These are phyloP conservation scores for Gentiana macrophylla DNA, from an alignment of 257 asterid species.

Conservation along the genomic window DNA sequence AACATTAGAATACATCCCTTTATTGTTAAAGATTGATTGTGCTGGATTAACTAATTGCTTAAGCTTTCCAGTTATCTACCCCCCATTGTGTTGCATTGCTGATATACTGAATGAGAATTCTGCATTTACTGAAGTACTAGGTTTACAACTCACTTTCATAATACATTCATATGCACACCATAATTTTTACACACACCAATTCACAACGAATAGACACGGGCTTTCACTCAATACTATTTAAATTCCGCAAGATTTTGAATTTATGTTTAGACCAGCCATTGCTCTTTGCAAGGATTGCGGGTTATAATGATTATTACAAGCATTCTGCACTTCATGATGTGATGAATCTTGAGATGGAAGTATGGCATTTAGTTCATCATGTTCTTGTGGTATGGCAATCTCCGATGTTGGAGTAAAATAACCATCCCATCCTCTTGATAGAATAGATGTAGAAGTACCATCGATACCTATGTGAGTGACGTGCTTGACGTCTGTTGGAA, in stretches of 20 bases:
- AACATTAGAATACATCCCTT: not conserved
- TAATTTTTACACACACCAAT: slow-evolving; percentile 5
- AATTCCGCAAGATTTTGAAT: not conserved
- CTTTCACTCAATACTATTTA: not conserved
- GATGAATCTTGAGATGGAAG: slow-evolving; percentile 1
- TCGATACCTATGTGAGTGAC: slow-evolving; percentile 85
- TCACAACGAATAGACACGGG: slow-evolving; percentile 1
- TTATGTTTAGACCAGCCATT: not conserved
- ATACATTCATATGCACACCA: slow-evolving; percentile 7
- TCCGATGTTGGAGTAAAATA: not conserved
- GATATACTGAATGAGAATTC: not conserved
- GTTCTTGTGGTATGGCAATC: slow-evolving; percentile 4
- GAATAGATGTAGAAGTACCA: slow-evolving; percentile 66
- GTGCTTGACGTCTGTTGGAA: slow-evolving; percentile 80
- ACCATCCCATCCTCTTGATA: slow-evolving; percentile 46
- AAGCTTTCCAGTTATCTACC: not conserved
- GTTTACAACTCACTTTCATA: not conserved
- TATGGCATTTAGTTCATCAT: not conserved
- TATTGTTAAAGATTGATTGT: not conserved
- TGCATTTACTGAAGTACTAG: not conserved
- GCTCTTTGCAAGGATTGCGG: not conserved
- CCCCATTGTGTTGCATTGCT: not conserved
- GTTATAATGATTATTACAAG: not conserved
- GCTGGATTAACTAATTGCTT: not conserved
- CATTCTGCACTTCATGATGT: not conserved